A percentile compares a stretch with the other conserved stretches of the same genome.
Conservation (phyloP, 768 basidiomycete species). For the Lyophyllum atratum region DNA sequence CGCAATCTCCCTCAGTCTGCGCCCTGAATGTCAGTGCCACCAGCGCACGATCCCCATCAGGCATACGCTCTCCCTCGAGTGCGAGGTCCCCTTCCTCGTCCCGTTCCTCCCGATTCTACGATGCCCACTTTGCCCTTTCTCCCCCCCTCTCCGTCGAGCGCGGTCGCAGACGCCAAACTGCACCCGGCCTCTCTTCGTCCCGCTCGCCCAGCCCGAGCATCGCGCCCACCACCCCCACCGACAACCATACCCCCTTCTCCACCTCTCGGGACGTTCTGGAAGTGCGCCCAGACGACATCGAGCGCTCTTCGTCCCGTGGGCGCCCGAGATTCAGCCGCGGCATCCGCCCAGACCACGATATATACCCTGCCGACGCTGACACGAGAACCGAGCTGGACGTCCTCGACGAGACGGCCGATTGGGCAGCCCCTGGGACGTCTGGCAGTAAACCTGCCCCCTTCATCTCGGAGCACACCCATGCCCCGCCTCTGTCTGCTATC, state of each 20-base stretch:
- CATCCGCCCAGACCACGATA: neutral
- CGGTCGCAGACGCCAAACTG: constrained; percentile 32
- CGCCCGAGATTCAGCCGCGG: constrained; percentile 14
- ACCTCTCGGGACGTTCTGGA: constrained; percentile 10
- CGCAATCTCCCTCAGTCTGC: constrained; percentile 23
- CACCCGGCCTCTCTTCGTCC: constrained; percentile 10
- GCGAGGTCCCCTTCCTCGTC: constrained; percentile 27
- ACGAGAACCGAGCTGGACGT: constrained; percentile 17
- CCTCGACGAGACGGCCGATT: constrained; percentile 18
- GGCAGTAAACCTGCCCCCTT: neutral
- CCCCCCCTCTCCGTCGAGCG: constrained; percentile 32
- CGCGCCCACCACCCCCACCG: constrained; percentile 46
- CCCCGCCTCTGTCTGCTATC: neutral
- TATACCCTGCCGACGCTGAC: constrained; percentile 12
- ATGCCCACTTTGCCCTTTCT: constrained; percentile 23
- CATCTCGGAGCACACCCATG: neutral
- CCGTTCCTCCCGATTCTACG: constrained; percentile 23
- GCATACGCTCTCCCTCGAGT: constrained; percentile 9
- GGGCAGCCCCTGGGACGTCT: constrained; percentile 1
- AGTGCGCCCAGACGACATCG: constrained; percentile 20
- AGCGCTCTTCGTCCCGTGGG: constrained; percentile 20
- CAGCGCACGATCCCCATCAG: constrained; percentile 10
- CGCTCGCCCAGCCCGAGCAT: constrained; percentile 31
- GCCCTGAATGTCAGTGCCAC: constrained; percentile 8
- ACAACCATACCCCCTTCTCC: constrained; percentile 23